phyloP scores from a whole-genome alignment of 116 monocot genomes.

The Thalassia testudinum region DNA sequence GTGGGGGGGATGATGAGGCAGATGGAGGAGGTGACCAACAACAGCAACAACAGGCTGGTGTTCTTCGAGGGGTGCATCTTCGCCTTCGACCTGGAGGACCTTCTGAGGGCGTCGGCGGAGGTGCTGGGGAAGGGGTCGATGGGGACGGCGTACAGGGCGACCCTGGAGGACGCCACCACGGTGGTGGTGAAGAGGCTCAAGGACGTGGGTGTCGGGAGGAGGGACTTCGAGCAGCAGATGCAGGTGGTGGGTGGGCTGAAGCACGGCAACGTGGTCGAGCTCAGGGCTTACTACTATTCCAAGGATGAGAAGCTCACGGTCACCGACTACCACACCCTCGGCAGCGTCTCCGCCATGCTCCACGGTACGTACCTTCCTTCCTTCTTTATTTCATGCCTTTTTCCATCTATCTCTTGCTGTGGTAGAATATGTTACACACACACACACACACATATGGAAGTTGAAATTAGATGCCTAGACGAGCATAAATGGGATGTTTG shows the following conservation, averaged over 20 bases:
- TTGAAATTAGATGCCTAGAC: too few relatives aligned
- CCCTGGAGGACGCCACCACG: conserved; percentile 55
- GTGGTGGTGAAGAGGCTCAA: conserved; percentile 84
- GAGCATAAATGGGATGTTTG: too few relatives aligned
- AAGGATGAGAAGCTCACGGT: conserved; percentile 83
- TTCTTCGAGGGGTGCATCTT: conserved; percentile 65
- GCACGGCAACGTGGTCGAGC: conserved; percentile 39
- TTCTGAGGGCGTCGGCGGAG: conserved; percentile 67
- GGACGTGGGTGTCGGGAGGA: conserved; percentile 55
- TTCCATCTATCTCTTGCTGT: too few relatives aligned
- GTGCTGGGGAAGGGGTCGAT: conserved; percentile 71
- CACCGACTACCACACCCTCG: conserved; percentile 35
- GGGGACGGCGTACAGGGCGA: conserved; percentile 68
- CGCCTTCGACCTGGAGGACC: conserved; percentile 68
- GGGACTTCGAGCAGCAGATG: conserved; percentile 78
- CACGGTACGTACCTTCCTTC: conserved; percentile 62
- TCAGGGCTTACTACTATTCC: conserved; percentile 73
- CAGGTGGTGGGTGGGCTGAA: conserved; percentile 35
- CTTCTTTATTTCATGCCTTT: too few relatives aligned
- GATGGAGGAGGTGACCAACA: too few relatives aligned
- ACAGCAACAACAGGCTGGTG: conserved; percentile 28
- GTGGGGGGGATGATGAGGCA: conserved; percentile 12
- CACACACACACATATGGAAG: too few relatives aligned
- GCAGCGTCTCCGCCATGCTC: conserved; percentile 40
- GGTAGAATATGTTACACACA: too few relatives aligned